Conservation (phyloP, 306 rosid genomes). For the Inga oerstediana region DNA sequence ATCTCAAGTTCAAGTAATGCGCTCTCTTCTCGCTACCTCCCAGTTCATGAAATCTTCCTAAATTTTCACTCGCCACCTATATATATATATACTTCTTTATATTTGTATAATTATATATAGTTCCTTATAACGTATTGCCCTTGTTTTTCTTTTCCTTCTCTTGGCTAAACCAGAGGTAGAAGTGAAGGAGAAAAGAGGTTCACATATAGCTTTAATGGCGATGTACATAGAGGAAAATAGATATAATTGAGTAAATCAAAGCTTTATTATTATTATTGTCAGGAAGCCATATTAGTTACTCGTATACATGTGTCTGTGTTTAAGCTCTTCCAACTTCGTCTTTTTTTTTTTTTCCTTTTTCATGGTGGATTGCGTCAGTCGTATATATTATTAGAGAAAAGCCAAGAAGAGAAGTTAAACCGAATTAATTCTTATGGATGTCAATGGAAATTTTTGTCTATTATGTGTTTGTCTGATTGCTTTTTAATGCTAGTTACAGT, state of each 20-base stretch:
- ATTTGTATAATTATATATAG: not conserved
- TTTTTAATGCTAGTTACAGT: not conserved
- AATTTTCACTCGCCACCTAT: not conserved
- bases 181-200: conserved; percentile 39
- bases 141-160: conserved; percentile 15
- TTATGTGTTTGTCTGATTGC: not conserved
- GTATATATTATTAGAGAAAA: not conserved
- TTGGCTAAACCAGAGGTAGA: conserved; percentile 41
- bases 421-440: not conserved
- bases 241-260: conserved; percentile 31
- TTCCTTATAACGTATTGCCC: not conserved
- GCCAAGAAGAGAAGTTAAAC: not conserved
- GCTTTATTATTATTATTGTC: not conserved
- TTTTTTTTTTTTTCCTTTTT: not conserved
- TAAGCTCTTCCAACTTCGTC: conserved; percentile 4
- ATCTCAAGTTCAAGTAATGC: conserved; percentile 88
- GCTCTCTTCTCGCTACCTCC: conserved; percentile 50
- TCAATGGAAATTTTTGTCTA: too few relatives aligned
- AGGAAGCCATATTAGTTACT: conserved; percentile 1
- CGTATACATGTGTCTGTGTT: conserved; percentile 9
- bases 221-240: conserved; percentile 55
- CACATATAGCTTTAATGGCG: conserved; percentile 29
- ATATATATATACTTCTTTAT: not conserved
- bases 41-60: conserved; percentile 12
- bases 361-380: not conserved